Base-by-base conservation (phyloP, 2,329 filamentous ascomycete genomes). In the Pestalotiopsis sp. region DNA sequence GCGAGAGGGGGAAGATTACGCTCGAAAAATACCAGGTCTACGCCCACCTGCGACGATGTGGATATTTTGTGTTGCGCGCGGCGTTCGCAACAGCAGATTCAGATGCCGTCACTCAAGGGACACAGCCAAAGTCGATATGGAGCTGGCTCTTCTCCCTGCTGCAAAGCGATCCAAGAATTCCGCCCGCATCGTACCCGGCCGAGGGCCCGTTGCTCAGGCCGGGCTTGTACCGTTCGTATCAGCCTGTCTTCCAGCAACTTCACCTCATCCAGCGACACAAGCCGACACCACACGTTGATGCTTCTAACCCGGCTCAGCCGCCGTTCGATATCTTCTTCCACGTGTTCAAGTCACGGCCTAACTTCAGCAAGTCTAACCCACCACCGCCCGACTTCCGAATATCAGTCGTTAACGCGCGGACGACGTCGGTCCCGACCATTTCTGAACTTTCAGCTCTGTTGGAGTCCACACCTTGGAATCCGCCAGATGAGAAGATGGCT, bases 11-110 rank as follows among this genome's bases (percentile, higher is more conserved):
- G 45, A 90, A 88, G 78, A 81, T 90, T 38, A 85, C 85, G 11
- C 83, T 98, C 69, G 93, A 97, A 73, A 90, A 93, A 75, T 98
- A 94, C 75, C 93, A 92, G 64, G 95, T 98, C 36, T 99, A 95
- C 78, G 88, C 94, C 1, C 91, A 94, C 66, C 83, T 99, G 74
- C 96, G 92, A 78, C 88, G 96, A 65, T 84, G 89, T 45, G 95
- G 96, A 20, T 98, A 97, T 82, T 88, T 92, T 64, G 89, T 98
- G 20, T 84, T 92, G 70, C 89, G 95, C 67, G 92, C 93, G 1
- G 87, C 87, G 65, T 78, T 75, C 11, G 70, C 65, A 67, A 69
- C 67, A 73, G 72, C 67, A 69, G 60, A 41, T 65, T 45, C 20
- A 68, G 41, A 23, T 20, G 11, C 20, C 20, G 9, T 36, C 52